phyloP scores from a whole-genome alignment of 177 flowering plant genomes.

The Vitis hybrid region DNA sequence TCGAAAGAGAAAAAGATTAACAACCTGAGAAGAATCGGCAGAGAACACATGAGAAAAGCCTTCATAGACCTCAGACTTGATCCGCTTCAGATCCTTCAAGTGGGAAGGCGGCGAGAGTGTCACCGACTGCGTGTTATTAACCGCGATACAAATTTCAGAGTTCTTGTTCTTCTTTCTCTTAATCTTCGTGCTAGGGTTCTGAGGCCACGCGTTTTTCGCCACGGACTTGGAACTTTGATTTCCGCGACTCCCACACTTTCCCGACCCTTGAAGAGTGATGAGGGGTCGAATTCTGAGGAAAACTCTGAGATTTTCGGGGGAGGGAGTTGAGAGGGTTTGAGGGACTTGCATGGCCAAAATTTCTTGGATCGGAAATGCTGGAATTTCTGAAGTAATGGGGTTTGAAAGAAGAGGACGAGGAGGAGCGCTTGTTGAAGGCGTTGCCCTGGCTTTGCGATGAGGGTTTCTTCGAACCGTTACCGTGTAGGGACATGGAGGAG shows the following conservation, averaged over 20 bases:
- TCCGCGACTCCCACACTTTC: background rate
- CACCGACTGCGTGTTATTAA: slow-evolving; percentile 50
- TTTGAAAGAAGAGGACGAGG: slow-evolving; percentile 6
- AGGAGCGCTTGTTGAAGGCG: slow-evolving; percentile 35
- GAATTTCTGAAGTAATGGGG: slow-evolving; percentile 11
- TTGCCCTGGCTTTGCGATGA: slow-evolving; percentile 55
- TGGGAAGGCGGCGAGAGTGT: slow-evolving; percentile 51
- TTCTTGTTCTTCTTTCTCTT: slow-evolving; percentile 16
- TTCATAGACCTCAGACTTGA: slow-evolving; percentile 62
- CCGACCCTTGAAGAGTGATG: background rate
- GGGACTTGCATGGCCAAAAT: slow-evolving; percentile 33
- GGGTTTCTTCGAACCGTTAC: slow-evolving; percentile 79
- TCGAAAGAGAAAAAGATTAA: background rate
- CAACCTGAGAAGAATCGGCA: slow-evolving; percentile 70
- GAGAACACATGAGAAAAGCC: slow-evolving; percentile 79
- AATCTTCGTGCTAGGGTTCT: slow-evolving; percentile 23
- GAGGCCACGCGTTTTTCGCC: slow-evolving; percentile 45
- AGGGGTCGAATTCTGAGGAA: slow-evolving; percentile 67
- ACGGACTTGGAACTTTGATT: slow-evolving; percentile 3
- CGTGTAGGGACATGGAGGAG: slow-evolving; percentile 41
- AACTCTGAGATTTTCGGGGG: slow-evolving; percentile 47
- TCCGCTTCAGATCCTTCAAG: slow-evolving; percentile 50
- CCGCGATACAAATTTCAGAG: slow-evolving; percentile 35
- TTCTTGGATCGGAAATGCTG: slow-evolving; percentile 46
- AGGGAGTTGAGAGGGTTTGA: slow-evolving; percentile 4